These are phyloP conservation scores for Trichomonascus vanleenenianus DNA, from an alignment of 805 yeast genomes.

Conservation along the genomic window DNA sequence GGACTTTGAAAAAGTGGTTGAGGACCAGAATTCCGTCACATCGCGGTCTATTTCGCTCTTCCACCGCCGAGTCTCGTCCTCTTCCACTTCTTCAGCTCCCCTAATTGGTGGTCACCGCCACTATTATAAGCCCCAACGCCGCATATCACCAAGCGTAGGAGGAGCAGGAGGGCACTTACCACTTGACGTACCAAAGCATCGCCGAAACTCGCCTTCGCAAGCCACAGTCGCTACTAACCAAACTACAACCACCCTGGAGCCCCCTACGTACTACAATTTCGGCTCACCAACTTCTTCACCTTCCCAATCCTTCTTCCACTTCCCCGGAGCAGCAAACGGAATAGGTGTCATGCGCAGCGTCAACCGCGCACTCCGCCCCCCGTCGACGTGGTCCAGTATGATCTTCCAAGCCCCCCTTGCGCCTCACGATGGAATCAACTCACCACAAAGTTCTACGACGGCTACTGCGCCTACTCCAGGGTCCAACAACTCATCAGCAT, in stretches of 20 bases:
- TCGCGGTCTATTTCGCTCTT: slow-evolving; percentile 15
- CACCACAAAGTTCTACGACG: too few species aligned
- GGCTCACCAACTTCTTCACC: too few species aligned
- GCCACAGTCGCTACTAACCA: too few species aligned
- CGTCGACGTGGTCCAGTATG: slow-evolving; percentile 6
- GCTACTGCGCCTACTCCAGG: too few species aligned
- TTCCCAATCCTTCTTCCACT: neutral
- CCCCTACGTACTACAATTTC: too few species aligned
- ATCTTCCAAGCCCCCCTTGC: neutral
- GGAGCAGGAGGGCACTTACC: neutral
- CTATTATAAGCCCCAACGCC: too few species aligned
- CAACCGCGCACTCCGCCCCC: slow-evolving; percentile 3
- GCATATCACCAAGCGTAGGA: too few species aligned
- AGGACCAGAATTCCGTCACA: slow-evolving; percentile 6
- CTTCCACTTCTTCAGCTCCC: neutral
- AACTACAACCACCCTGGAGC: too few species aligned
- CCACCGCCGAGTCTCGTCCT: slow-evolving; percentile 6
- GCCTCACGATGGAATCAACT: too few species aligned
- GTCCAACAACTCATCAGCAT: too few species aligned
- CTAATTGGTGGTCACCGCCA: neutral
- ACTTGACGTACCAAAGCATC: slow-evolving; percentile 7
- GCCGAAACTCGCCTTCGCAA: neutral
- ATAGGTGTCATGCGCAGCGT: neutral
- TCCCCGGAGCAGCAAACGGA: neutral
- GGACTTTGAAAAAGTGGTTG: slow-evolving; percentile 23